phyloP scores from a whole-genome alignment of 176 grass and related monocot species.

The Dendrocalamus sinicus region DNA sequence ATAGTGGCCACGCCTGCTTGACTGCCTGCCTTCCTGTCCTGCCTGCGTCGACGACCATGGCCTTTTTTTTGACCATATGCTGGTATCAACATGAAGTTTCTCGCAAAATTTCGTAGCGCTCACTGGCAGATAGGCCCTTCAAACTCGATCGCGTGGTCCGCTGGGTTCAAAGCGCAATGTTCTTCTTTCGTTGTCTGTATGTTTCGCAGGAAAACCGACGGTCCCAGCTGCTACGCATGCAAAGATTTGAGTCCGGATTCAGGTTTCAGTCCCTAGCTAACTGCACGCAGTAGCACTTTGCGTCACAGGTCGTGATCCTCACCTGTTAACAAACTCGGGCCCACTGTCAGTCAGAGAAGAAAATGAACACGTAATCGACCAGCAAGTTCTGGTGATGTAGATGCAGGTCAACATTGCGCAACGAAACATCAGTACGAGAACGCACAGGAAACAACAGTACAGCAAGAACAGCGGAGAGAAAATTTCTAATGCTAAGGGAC shows the following conservation, averaged over 20 bases:
- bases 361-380: neutral
- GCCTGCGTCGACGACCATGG: conserved; percentile 20
- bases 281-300: too few relatives aligned
- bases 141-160: too few relatives aligned
- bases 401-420: neutral
- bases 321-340: neutral
- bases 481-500: conserved; percentile 34
- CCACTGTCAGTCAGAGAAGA: neutral
- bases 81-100: neutral
- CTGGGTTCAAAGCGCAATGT: neutral
- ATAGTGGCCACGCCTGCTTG: conserved; percentile 5
- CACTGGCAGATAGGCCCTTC: neutral
- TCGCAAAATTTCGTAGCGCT: neutral
- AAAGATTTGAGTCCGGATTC: too few relatives aligned
- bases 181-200: too few relatives aligned
- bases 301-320: neutral
- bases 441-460: neutral
- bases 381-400: neutral
- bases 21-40: neutral
- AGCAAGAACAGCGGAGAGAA: neutral
- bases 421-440: neutral
- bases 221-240: too few relatives aligned
- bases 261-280: too few relatives aligned
- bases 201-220: too few relatives aligned
- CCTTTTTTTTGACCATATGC: neutral